A percentile compares a stretch with the other conserved stretches of the same genome.
phyloP scores from a whole-genome alignment of 2,329 filamentous ascomycete species.

The Phialocephala subalpina region DNA sequence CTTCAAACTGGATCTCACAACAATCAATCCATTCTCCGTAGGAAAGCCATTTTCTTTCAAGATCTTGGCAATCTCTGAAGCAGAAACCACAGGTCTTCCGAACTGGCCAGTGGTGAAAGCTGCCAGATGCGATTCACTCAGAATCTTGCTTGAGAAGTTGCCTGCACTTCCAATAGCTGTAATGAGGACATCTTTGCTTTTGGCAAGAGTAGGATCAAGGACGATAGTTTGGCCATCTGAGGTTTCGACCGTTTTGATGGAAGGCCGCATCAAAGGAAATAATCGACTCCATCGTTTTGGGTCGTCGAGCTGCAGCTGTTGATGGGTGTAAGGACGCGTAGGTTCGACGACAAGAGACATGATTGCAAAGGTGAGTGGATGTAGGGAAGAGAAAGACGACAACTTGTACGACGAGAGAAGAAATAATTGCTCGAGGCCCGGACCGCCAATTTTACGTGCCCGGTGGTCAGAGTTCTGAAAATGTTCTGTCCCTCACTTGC shows the following conservation, averaged over 20 bases:
- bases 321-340: conserved; percentile 34
- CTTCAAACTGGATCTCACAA: conserved; percentile 25
- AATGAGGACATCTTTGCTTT: conserved; percentile 29
- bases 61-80: conserved; percentile 25
- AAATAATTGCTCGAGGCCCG: background rate
- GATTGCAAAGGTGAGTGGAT: conserved; percentile 5
- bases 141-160: conserved; percentile 37
- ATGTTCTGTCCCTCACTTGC: conserved; percentile 11
- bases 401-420: background rate
- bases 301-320: conserved; percentile 33
- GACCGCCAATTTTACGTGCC: background rate
- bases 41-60: conserved; percentile 30
- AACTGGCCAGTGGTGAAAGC: conserved; percentile 28
- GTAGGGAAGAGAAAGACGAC: background rate
- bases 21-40: conserved; percentile 30
- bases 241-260: conserved; percentile 29
- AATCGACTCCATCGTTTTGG: conserved; percentile 36
- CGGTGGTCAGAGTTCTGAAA: background rate
- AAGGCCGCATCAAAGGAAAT: conserved; percentile 39
- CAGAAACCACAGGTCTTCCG: conserved; percentile 16
- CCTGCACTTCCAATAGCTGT: conserved; percentile 30
- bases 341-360: conserved; percentile 39
- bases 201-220: conserved; percentile 29
- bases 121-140: conserved; percentile 32
- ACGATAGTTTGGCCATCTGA: conserved; percentile 26